Conservation (phyloP, 2,329 filamentous ascomycete genomes). For the Xylaria arbuscula region DNA sequence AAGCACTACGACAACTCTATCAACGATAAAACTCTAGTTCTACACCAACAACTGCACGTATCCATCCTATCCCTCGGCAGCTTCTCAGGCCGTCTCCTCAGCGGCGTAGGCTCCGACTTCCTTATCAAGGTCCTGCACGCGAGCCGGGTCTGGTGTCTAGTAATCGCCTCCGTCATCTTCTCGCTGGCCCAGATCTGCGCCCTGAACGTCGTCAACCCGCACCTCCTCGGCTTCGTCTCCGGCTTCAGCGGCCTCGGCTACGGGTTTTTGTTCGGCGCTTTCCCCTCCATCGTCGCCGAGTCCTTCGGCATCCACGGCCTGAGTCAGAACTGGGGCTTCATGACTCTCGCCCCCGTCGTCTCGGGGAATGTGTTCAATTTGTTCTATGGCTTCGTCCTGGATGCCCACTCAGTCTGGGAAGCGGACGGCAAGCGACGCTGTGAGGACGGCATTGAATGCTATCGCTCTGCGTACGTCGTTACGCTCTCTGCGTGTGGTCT, state of each 20-base stretch:
- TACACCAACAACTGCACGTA: slow-evolving; percentile 89
- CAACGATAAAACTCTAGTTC: slow-evolving; percentile 78
- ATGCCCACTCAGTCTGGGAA: slow-evolving; percentile 77
- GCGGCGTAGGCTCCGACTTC: slow-evolving; percentile 89
- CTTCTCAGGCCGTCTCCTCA: slow-evolving; percentile 82
- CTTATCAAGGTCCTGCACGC: slow-evolving; percentile 83
- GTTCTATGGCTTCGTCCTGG: slow-evolving; percentile 86
- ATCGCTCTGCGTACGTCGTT: slow-evolving; percentile 81
- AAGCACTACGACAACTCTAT: slow-evolving; percentile 81
- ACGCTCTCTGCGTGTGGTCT: slow-evolving; percentile 78
- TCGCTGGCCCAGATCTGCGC: slow-evolving; percentile 81
- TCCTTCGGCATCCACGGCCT: slow-evolving; percentile 90
- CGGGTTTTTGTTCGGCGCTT: slow-evolving; percentile 93
- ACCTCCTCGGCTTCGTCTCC: slow-evolving; percentile 81
- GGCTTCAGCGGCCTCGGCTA: slow-evolving; percentile 88
- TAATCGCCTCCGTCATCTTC: slow-evolving; percentile 81
- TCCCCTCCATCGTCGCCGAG: slow-evolving; percentile 88
- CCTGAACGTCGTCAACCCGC: slow-evolving; percentile 79
- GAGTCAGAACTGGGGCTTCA: slow-evolving; percentile 95
- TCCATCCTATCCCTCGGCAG: slow-evolving; percentile 91
- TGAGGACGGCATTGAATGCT: slow-evolving; percentile 81
- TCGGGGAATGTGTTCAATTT: slow-evolving; percentile 94
- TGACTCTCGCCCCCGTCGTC: slow-evolving; percentile 89
- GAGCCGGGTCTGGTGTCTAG: slow-evolving; percentile 91
- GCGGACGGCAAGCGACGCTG: slow-evolving; percentile 79